These are phyloP conservation scores for Pseudogymnoascus sp. DNA, from an alignment of 2,329 filamentous ascomycete species.

Conservation along the genomic window DNA sequence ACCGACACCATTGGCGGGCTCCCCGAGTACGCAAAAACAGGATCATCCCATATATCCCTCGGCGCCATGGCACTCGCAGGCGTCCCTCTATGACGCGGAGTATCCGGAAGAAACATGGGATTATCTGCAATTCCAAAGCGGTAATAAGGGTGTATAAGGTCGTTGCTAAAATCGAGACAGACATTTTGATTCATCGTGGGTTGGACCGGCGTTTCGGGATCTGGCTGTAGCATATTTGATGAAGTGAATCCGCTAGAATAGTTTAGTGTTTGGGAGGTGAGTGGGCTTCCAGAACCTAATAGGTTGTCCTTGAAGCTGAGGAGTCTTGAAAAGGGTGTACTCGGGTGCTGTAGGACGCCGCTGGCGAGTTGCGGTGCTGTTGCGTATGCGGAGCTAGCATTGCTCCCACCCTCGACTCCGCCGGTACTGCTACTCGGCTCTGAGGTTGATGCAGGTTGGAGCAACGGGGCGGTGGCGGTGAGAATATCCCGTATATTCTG, in stretches of 20 bases:
- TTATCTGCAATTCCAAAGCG: not conserved
- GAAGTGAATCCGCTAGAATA: not conserved
- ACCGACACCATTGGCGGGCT: not conserved
- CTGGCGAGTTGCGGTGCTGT: not conserved
- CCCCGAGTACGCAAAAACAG: not conserved
- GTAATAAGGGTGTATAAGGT: not conserved
- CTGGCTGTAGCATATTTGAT: not conserved
- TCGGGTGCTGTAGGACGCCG: not conserved
- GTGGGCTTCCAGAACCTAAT: not conserved
- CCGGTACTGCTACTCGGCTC: not conserved
- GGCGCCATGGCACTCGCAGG: not conserved
- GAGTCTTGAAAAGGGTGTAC: not conserved
- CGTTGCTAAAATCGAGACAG: not conserved
- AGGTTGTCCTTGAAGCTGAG: not conserved
- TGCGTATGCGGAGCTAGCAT: not conserved
- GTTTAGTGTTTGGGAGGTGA: not conserved
- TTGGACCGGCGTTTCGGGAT: not conserved
- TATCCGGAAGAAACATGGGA: not conserved
- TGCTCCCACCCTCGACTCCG: not conserved
- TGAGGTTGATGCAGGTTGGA: not conserved
- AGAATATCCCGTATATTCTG: slow-evolving; percentile 2
- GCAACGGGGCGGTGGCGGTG: not conserved
- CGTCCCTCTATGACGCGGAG: not conserved
- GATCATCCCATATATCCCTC: slow-evolving; percentile 6
- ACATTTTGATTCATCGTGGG: not conserved